Base-by-base conservation (phyloP, 2,329 filamentous ascomycete genomes). In the Xylariaceae sp. region DNA sequence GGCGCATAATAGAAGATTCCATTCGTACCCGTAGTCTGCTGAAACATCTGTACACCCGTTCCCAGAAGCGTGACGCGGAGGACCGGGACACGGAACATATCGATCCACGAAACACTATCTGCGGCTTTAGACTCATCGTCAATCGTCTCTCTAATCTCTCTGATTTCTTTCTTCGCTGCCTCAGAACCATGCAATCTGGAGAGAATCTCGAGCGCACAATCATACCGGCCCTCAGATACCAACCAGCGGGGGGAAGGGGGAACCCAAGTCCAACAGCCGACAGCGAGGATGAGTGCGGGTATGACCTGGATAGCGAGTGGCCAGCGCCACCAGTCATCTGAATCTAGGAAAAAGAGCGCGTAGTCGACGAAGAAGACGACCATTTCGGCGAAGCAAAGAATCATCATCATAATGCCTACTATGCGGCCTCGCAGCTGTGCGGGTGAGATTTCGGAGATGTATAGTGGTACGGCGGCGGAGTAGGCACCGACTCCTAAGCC, bases 91-190 rank as follows among this genome's bases (percentile, higher is more conserved):
- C 54, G 59, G 42, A 68, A 66, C 64, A 68, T 66, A 42, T 66
- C 63, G 2, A 44, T 43, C 64, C 65, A 67, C 6, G 56, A 53
- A 17, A 60, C 56, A 34, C 55, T 56, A 10, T 56, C 54, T 46
- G 45, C 53, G 14, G 45, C 19, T 22, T n/a, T 41, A 7, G 42
- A 28, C 36, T 60, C 58, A 18, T 55, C 61, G 14, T 63, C 52
- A n/a, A 66, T 57, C 19, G 60, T 55, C 9, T 60, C 51, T 1
- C 61, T 57, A 17, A 62, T 62, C 22, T 57, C 61, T 11, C 47
- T 76, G 49, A 86, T 83, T 68, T 86, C 83, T 16, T 81, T 64
- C 61, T 85, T 82, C 0, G 73, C 61, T 2, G 50, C 57, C 18
- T 48, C 58, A 14, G 61, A 61, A 14, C 62, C 63, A 40, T 65